Base-by-base conservation (phyloP, 2,329 filamentous ascomycete species). In the Arthroderma sp. region DNA sequence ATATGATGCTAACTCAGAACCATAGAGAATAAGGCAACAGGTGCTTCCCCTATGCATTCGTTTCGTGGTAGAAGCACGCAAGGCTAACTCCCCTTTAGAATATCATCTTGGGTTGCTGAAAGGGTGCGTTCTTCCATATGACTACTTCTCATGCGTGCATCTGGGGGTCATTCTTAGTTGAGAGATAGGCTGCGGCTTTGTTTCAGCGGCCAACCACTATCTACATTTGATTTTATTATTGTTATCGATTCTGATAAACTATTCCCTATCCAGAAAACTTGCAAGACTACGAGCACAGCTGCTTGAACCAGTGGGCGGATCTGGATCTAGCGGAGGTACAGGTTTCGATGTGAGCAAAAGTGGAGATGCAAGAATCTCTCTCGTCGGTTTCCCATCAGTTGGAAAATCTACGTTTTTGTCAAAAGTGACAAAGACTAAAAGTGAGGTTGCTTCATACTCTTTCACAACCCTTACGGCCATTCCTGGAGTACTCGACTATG, bases 381-480 rank as follows among this genome's bases (percentile, higher is more conserved):
- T 98, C 2, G 93, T 98, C 44, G 91, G 91, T n/a, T 98, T 98
- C 57, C 91, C 93, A 0, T 98, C 93, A 0, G 91, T 98, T 42
- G 91, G 91, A 62, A 98, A 98, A 70, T 98, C 91, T 2, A 98
- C 91, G 0, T 96, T 98, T 61, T 65, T 98, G n/a, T 95, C 88
- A 40, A 95, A 96, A 61, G 93, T 98, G 62, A 98, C 91, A 41
- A 96, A 94, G 69, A 98, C 93, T 34, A 87, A 86, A 59, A 94
- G 87, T 42, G 89, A 95, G 63, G 87, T 95, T 29, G 91, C 91
- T 1, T 85, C 91, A 0, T 98, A 98, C 61, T 81, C 89, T 46
- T 98, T 98, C 77, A 98, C 91, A 7, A 98, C 91, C 1, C 73
- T 98, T 38, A 98, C 91, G 6, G 93, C 91, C 32, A 98, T 98